Evolutionary conservation across 2,329 filamentous ascomycete genomes (phyloP), one percentile per base, ranked within the genome.

Genomic region (Cephalotrichum gorgonifer): DNA sequence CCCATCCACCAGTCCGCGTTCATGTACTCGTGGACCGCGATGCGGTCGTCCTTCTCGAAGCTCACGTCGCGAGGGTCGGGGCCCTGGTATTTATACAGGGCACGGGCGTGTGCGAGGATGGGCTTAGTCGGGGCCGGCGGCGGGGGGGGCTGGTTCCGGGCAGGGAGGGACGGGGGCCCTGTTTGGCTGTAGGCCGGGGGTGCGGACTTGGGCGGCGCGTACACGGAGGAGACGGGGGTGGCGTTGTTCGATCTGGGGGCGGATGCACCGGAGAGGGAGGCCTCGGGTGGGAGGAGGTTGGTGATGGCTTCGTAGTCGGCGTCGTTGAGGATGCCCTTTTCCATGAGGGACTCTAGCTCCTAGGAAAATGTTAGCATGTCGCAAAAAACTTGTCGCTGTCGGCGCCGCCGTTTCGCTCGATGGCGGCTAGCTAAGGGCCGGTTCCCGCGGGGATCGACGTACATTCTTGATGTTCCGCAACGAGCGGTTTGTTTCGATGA

Each of bases 1-100:
- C 91, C 91, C 74, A 88, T 84, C 88, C 89, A 96, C 91, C 91
- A 97, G 67, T 97, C 90, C 54, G 83, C 81, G 68, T 97, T 97
- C 85, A 95, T 93, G 72, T 95, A 90, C 68, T 95, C 88, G 55
- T 81, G 79, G 22, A 97, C 86, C 51, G 80, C 77, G 57, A 97
- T 75, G 54, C 76, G 74, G 69, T 97, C 91, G 61, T 90, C 85
- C 53, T 85, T 82, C 61, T 88, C 80, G 52, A 97, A 80, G 2
- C 79, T 80, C 54, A 95, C 74, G 63, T 97, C 91, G 52, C 88
- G 88, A 4, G 82, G 76, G 62, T 95, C 90, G 38, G 84, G 64
- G 8, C 84, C 86, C 30, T 75, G 76, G 72, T 96, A 97, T 53
- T 78, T 77, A 72, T 95, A 97, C 44, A 95, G 74, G 6, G 90